phyloP scores from a whole-genome alignment of 208 protist species.

The Trypanosoma grayi region DNA sequence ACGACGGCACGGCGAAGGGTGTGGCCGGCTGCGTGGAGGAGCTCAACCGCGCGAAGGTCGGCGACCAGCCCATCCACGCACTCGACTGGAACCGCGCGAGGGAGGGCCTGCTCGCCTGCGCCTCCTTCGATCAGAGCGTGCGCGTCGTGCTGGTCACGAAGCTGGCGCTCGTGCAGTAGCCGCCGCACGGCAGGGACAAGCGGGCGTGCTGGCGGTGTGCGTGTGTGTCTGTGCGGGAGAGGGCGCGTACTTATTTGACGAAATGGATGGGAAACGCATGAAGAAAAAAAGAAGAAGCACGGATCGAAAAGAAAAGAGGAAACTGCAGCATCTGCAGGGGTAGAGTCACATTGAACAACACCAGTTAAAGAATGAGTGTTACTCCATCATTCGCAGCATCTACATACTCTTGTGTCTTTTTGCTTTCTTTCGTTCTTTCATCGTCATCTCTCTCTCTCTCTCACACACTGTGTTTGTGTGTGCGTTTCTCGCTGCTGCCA shows the following conservation, averaged over 20 bases:
- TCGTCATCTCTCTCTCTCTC: too few species aligned
- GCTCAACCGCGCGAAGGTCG: conserved; percentile 82
- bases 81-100: conserved; percentile 82
- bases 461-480: too few species aligned
- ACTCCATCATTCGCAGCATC: too few species aligned
- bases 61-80: conserved; percentile 86
- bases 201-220: background rate
- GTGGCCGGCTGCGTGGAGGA: conserved; percentile 73
- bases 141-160: conserved; percentile 87
- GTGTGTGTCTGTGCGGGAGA: background rate
- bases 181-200: background rate
- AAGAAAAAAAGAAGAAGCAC: conserved; percentile 4
- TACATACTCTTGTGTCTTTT: too few species aligned
- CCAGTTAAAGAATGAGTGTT: too few species aligned
- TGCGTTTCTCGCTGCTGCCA: too few species aligned
- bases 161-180: conserved; percentile 56
- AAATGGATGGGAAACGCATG: conserved; percentile 5
- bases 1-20: conserved; percentile 62
- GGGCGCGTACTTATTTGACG: background rate
- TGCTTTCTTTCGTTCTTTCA: too few species aligned
- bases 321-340: too few species aligned
- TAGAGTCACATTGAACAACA: too few species aligned
- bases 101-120: conserved; percentile 80
- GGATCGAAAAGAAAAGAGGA: conserved; percentile 1
- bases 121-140: conserved; percentile 85